Evolutionary conservation across 163 green algal genomes (phyloP).

Genomic region (Chloromonas sp.): DNA sequence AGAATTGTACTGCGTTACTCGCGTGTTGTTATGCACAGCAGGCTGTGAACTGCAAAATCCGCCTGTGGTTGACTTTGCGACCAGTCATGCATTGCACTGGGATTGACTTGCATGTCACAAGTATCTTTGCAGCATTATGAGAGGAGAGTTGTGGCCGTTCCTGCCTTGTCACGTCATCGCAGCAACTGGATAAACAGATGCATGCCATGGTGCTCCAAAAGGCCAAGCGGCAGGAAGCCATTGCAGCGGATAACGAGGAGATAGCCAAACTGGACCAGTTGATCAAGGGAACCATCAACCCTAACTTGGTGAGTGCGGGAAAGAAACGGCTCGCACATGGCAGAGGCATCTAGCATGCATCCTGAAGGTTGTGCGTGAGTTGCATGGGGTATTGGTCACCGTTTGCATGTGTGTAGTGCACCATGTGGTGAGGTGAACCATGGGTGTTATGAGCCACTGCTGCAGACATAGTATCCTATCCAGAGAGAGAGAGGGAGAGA

Average conservation of each 20-base stretch:
- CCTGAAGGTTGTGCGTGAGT: not conserved
- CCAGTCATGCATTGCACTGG: too few relatives aligned
- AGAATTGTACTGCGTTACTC: too few relatives aligned
- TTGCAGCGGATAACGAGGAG: slow-evolving; percentile 21
- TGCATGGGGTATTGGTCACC: not conserved
- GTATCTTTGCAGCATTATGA: too few relatives aligned
- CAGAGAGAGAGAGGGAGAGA: too few relatives aligned
- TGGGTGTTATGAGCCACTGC: too few relatives aligned
- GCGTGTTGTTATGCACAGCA: too few relatives aligned
- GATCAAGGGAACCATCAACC: slow-evolving; percentile 32
- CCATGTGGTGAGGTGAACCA: too few relatives aligned
- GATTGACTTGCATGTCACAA: too few relatives aligned
- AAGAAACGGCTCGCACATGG: not conserved
- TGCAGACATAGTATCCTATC: too few relatives aligned
- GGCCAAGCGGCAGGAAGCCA: slow-evolving; percentile 15
- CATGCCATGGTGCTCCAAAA: slow-evolving; percentile 37
- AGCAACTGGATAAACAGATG: slow-evolving; percentile 51
- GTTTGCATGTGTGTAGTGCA: not conserved
- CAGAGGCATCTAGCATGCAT: not conserved
- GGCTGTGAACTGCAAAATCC: too few relatives aligned
- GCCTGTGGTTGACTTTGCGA: too few relatives aligned
- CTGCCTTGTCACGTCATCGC: not conserved
- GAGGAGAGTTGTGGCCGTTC: too few relatives aligned
- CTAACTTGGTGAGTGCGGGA: slow-evolving; percentile 31
- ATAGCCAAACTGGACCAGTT: slow-evolving; percentile 29